Evolutionary conservation across 1,139 yeast genomes (phyloP), one percentile per base, ranked within the genome.

Genomic region (Pichia sp.): DNA sequence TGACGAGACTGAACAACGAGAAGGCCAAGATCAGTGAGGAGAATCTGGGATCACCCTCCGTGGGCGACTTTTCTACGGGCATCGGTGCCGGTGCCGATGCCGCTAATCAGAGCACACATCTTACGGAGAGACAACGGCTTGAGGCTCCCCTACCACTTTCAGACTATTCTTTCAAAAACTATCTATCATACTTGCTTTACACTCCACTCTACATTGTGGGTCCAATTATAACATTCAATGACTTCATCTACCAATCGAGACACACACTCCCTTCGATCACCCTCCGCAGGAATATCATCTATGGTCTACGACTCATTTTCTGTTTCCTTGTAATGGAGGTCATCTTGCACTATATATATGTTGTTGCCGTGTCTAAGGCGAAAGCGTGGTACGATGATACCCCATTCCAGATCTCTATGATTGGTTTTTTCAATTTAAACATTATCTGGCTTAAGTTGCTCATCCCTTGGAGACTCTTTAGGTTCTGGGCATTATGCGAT

Each of bases 161-260:
- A 0, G 89, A 84, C 48, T 95, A 90, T 68, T 75, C 73, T 42
- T 61, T 81, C 31, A 50, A 69, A 51, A 86, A 88, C 65, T 89
- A 86, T 65, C 56, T 90, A 44, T 84, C 96, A 0, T 95, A 89
- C 65, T 68, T 87, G 44, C 72, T 86, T 3, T 95, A 95, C 63
- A 80, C 96, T 0, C 99, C 99, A 4, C 72, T 95, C 49, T 88
- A 87, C 69, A 82, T 95, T 60, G 97, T 96, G 3, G 99, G 99
- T 1, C 99, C 99, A 12, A 82, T 95, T 25, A 64, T 95, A 43
- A 87, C 98, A 0, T 95, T 87, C 73, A 93, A 95, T 68, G 99
- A 95, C 65, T 95, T 83, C 67, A 68, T 87, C 46, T 85, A 85
- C 61, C 99, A 95, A 70, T 72, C 82, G n/a, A 58, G 55, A 60